Evolutionary conservation across 2,329 filamentous ascomycete genomes (phyloP).

Genomic region (Alternaria gaisen): DNA sequence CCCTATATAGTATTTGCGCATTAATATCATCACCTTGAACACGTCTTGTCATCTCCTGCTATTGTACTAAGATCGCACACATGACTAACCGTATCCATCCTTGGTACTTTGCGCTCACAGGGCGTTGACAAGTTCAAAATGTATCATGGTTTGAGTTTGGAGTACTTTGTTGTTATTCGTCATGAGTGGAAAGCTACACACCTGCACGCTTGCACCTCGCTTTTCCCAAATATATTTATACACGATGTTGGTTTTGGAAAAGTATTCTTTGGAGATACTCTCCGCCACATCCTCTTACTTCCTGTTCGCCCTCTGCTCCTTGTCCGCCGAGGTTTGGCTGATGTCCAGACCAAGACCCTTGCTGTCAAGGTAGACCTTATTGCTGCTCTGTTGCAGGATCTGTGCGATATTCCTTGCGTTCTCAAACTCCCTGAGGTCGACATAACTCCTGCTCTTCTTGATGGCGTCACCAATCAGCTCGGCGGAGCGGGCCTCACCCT

Average conservation of each 20-base stretch:
- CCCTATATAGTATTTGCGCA: background rate
- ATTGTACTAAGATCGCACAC: background rate
- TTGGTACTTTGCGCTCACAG: background rate
- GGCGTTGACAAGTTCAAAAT: background rate
- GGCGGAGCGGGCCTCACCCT: constrained; percentile 97
- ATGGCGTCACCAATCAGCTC: constrained; percentile 98
- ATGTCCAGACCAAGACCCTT: constrained; percentile 93
- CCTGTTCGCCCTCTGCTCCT: constrained; percentile 47
- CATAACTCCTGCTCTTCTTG: constrained; percentile 98
- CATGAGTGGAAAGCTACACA: constrained; percentile 47
- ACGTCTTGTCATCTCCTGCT: no score
- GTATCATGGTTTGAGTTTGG: background rate
- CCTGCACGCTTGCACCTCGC: constrained; percentile 27
- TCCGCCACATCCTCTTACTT: constrained; percentile 18
- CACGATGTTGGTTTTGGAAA: constrained; percentile 23
- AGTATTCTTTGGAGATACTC: background rate
- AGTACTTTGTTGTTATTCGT: constrained; percentile 30
- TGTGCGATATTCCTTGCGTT: constrained; percentile 90
- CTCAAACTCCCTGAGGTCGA: constrained; percentile 98
- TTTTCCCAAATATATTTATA: constrained; percentile 35
- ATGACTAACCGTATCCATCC: background rate
- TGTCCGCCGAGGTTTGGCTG: constrained; percentile 54
- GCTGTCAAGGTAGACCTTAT: constrained; percentile 92
- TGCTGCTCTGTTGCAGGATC: constrained; percentile 87
- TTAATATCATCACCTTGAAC: background rate